Conservation (phyloP, 31 red algal species). For the Porphyra umbilicalis region DNA sequence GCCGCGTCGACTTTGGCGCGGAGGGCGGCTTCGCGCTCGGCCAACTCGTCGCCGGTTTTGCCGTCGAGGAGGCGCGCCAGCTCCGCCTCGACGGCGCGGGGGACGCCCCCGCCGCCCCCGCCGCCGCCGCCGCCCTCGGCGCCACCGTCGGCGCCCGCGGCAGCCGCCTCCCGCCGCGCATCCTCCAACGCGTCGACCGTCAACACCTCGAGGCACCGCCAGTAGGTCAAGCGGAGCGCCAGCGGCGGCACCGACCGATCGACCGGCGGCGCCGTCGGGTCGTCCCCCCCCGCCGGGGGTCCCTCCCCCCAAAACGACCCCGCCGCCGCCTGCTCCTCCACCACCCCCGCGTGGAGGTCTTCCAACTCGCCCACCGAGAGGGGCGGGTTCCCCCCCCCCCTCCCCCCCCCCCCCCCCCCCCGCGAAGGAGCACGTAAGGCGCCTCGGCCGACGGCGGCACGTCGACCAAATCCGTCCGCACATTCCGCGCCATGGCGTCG, state of each 20-base stretch:
- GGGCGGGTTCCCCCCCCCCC: neutral
- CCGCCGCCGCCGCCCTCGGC: neutral
- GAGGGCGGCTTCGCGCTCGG: constrained; percentile 2
- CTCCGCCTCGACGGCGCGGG: neutral
- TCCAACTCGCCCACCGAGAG: neutral
- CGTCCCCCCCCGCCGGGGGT: neutral
- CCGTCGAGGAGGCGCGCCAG: constrained; percentile 1
- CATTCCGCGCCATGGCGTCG: constrained; percentile 39
- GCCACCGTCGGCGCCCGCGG: neutral
- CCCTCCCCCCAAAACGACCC: neutral
- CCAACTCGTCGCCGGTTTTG: constrained; percentile 11
- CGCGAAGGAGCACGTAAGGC: constrained; percentile 10
- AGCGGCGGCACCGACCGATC: neutral
- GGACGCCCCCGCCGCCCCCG: neutral
- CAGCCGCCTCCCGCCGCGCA: neutral
- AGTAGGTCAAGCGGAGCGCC: constrained; percentile 6
- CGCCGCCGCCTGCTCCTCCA: neutral
- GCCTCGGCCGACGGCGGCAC: constrained; percentile 1
- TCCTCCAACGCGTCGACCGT: neutral
- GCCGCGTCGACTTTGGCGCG: neutral
- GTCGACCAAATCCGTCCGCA: constrained; percentile 27
- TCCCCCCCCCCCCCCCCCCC: neutral
- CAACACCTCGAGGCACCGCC: neutral
- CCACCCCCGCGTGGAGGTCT: neutral
- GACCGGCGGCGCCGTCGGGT: neutral